Base-by-base conservation (phyloP, 2,329 filamentous ascomycete species). In the Coniochaeta sp. region DNA sequence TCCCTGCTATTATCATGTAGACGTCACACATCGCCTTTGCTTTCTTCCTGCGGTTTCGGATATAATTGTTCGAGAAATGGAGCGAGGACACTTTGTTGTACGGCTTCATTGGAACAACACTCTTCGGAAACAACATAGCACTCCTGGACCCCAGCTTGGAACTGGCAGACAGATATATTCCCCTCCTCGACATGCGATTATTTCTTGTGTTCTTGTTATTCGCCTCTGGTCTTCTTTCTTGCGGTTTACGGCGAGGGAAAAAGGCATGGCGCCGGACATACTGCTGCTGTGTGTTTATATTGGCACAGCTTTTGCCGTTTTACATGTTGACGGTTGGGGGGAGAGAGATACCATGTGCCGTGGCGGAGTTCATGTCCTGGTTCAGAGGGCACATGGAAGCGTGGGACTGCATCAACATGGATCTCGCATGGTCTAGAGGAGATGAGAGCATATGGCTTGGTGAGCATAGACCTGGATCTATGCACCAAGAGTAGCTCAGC, bases 1-100 rank as follows among this genome's bases (percentile, higher is more conserved):
- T 84, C 30, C 85, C 85, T 26, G 84, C 85, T 62, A 87, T 88
- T 66, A 88, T 88, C 71, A 88, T 88, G 85, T 88, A 80, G 54
- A 56, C 47, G 47, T 52, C 47, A 16, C 26, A 9, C n/a, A n/a
- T 16, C 9, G 10, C 10, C 47, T 9, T 52, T 30, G 47, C 47
- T 52, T n/a, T 28, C 24, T 52, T 24, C 62, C 10, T 24, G 24
- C 47, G 47, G 14, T 17, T 26, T n/a, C 26, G 22, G 7, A 9
- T 12, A 30, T 22, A 52, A 26, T 6, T 17, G 6, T 52, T 30
- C 47, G 24, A 28, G 2, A 2, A 28, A 2, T 17, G 2, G 14
- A n/a, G 8, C 24, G 7, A n/a, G n/a, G n/a, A n/a, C n/a, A 52
- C 24, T 52, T 47, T 47, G 42, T 47, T 47, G 12, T 50, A 60